Percentiles rank a stretch among this genome's conserved stretches.
phyloP scores from a whole-genome alignment of 306 rosid genomes.

The Quercus variabilis region DNA sequence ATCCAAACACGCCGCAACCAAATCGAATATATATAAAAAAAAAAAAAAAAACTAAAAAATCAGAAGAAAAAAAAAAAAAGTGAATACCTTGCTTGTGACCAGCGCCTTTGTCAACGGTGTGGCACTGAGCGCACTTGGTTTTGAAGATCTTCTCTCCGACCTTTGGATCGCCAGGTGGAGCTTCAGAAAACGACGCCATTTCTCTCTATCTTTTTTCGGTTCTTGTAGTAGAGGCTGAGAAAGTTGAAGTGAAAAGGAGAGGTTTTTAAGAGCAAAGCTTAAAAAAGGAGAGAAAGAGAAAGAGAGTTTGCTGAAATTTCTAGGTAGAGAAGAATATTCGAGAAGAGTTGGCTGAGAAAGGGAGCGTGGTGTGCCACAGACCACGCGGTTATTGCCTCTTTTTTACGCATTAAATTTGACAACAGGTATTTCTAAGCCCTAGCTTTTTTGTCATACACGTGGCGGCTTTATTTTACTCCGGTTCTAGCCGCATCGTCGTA shows the following conservation, averaged over 20 bases:
- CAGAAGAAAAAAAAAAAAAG: neutral
- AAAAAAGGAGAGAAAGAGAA: neutral
- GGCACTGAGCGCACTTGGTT: constrained; percentile 94
- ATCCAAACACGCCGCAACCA: neutral
- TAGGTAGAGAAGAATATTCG: constrained; percentile 8
- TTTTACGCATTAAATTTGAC: too few species aligned
- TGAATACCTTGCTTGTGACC: constrained; percentile 86
- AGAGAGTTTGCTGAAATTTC: neutral
- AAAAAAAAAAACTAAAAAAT: neutral
- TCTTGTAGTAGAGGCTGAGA: neutral
- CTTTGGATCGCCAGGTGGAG: constrained; percentile 68
- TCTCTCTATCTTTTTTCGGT: neutral
- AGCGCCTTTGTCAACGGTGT: constrained; percentile 80
- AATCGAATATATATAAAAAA: neutral
- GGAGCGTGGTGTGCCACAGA: constrained; percentile 4
- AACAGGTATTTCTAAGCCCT: too few species aligned
- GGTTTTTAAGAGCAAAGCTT: neutral
- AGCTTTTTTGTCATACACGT: too few species aligned
- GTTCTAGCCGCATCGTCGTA: fast-evolving
- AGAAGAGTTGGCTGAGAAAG: neutral
- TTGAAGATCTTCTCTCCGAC: constrained; percentile 75
- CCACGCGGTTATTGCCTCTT: neutral
- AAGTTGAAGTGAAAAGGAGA: neutral
- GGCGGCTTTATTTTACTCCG: too few species aligned
- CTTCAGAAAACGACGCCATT: constrained; percentile 80